Evolutionary conservation across 2,329 filamentous ascomycete species (phyloP), one percentile per base, ranked within the genome.

Genomic region (Beauveria scarabaeidicola): DNA sequence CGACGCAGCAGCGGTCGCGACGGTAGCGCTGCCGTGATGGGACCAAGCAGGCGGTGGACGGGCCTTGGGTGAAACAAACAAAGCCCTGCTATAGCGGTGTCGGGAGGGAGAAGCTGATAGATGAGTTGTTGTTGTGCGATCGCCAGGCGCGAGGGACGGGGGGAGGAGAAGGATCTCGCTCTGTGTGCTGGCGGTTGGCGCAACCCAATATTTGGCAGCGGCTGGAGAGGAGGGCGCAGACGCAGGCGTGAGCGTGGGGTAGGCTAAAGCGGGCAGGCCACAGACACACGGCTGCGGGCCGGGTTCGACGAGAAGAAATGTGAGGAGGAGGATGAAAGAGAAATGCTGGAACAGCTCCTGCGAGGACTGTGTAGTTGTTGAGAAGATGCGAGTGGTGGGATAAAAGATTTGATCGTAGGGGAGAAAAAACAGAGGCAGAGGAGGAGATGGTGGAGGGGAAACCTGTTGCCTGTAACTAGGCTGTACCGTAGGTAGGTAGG

Each of bases 201-300:
- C 55, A 58, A 58, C 46, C 46, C 40, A 50, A 58, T 50, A 43
- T 58, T 51, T 50, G 25, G 55, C 46, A 58, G 46, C 55, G 55
- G 55, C 46, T 58, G 55, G 55, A 51, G 55, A 58, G 40, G 55
- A 58, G 55, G 55, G 52, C 41, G 52, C 52, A 56, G 41, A 56
- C 55, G 55, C 55, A 48, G 46, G 46, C 21, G 32, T 21, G 55
- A 32, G 55, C 55, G 55, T 58, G 55, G 55, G 55, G 55, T 51
- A 58, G 21, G 29, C 27, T 36, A 32, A 25, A 9, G 52, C 52
- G 38, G 41, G 44, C 44, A 50, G 27, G 23, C 43, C 38, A 56
- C 19, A 40, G 38, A 41, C 25, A 44, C 40, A 21, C 52, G 38
- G 25, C 40, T 46, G 38, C 40, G 41, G 23, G 23, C 36, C 36